A percentile compares a stretch with the other conserved stretches of the same genome.
These are phyloP conservation scores for Rhynchosporium graminicola DNA, from an alignment of 2,329 filamentous ascomycete genomes.

Conservation along the genomic window DNA sequence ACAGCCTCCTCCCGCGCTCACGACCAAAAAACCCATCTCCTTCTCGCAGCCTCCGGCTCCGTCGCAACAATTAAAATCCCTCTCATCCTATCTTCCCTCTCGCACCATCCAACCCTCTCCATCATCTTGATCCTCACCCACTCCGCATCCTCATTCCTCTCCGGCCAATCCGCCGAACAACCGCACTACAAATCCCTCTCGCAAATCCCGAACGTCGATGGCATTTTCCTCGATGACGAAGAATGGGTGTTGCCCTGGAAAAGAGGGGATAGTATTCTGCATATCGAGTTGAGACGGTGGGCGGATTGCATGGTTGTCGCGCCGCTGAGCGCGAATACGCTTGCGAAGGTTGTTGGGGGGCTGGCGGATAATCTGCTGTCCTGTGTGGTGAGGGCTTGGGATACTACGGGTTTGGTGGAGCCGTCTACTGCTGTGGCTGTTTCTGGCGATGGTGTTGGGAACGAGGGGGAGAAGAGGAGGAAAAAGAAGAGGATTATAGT, in stretches of 20 bases:
- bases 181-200: conserved; percentile 63
- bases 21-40: conserved; percentile 59
- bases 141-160: conserved; percentile 73
- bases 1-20: conserved; percentile 40
- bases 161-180: conserved; percentile 75
- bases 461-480: conserved; percentile 24
- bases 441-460: too few species aligned
- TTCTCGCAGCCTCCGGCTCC: conserved; percentile 68
- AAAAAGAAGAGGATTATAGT: conserved; percentile 70
- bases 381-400: conserved; percentile 81
- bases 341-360: conserved; percentile 81
- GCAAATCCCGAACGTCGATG: conserved; percentile 71
- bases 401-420: conserved; percentile 49
- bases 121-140: conserved; percentile 83
- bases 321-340: conserved; percentile 78
- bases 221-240: conserved; percentile 78
- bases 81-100: conserved; percentile 62
- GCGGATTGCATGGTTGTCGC: conserved; percentile 78
- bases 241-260: conserved; percentile 83
- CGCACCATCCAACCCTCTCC: conserved; percentile 57
- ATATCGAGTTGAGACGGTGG: conserved; percentile 86
- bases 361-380: conserved; percentile 77
- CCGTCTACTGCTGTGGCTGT: too few species aligned
- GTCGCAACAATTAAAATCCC: conserved; percentile 89
- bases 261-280: conserved; percentile 76